Conservation (phyloP, 371 early-diverging fungal genomes). For the Lichtheimia corymbifera region DNA sequence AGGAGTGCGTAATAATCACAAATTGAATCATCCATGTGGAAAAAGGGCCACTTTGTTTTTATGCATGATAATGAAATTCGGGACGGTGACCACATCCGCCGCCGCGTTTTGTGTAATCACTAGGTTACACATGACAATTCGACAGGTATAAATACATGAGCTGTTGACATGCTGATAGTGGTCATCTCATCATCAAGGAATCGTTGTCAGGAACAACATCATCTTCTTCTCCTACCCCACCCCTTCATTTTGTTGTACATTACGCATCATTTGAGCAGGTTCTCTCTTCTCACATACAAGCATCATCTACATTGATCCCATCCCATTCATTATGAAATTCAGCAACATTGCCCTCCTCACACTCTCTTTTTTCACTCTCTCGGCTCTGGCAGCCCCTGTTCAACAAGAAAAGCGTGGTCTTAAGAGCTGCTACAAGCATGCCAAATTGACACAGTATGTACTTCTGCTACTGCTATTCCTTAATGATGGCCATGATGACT, state of each 20-base stretch:
- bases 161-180: too few relatives aligned
- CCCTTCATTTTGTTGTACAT: conserved; percentile 11
- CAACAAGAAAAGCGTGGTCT: conserved; percentile 11
- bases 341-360: conserved; percentile 2
- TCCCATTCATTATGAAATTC: conserved; percentile 1
- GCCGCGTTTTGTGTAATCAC: too few relatives aligned
- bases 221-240: neutral
- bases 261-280: conserved; percentile 10
- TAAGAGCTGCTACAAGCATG: conserved; percentile 23
- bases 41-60: too few relatives aligned
- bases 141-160: too few relatives aligned
- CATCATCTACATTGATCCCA: neutral
- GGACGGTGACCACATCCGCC: too few relatives aligned
- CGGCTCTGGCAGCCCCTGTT: conserved; percentile 10
- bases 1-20: too few relatives aligned
- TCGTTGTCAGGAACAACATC: conserved; percentile 4
- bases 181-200: too few relatives aligned
- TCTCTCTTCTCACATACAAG: neutral
- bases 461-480: neutral
- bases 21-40: too few relatives aligned
- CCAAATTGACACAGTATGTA: conserved; percentile 19
- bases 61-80: too few relatives aligned
- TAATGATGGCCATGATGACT: neutral
- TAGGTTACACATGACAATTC: too few relatives aligned
- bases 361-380: neutral